Evolutionary conservation across 257 asterid species (phyloP), one percentile per base, ranked within the genome.

Genomic region (Fraxinus americana): DNA sequence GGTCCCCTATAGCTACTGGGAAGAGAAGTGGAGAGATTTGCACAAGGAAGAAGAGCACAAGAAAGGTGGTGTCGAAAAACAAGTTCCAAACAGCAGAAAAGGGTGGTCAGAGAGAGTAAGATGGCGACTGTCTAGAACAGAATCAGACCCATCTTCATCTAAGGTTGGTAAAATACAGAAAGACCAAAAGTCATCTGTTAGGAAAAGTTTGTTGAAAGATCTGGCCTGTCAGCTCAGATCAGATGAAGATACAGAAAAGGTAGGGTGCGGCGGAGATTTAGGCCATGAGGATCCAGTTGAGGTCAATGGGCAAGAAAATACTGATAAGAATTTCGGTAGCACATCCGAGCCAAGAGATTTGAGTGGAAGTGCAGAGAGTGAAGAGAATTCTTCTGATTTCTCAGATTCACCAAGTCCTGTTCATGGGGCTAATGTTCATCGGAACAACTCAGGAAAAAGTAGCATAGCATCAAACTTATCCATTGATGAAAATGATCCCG

Each of bases 21-120:
- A 94, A 83, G 98, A 92, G 80, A 90, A 90, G 72, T 94, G 98
- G 97, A 89, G 94, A 81, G 92, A 85, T 83, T 32, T 92, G 89
- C 92, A 90, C 85, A 85, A 87, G 80, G 94, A 90, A 83, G 89
- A 87, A 81, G 88, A 88, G 80, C 69, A 70, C 74, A 89, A 87
- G 79, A 77, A 75, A 82, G 81, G 73, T 67, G 19, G 23, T 35
- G 67, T 12, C 5, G 82, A 69, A 65, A 87, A 83, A 65, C 83
- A 83, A 78, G 83, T 79, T 65, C 80, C 87, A 13, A 72, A 68
- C n/a, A 78, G 80, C 45, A 87, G 52, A 77, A 89, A 82, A 78
- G 91, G 93, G 74, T 91, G 94, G 97, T 85, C 97, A 2, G 90
- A 89, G 83, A 88, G 83, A 81, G 94, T 91, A 70, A 89, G 80